These are phyloP conservation scores for Amylocystis lapponica DNA, from an alignment of 768 basidiomycete genomes.

Conservation along the genomic window DNA sequence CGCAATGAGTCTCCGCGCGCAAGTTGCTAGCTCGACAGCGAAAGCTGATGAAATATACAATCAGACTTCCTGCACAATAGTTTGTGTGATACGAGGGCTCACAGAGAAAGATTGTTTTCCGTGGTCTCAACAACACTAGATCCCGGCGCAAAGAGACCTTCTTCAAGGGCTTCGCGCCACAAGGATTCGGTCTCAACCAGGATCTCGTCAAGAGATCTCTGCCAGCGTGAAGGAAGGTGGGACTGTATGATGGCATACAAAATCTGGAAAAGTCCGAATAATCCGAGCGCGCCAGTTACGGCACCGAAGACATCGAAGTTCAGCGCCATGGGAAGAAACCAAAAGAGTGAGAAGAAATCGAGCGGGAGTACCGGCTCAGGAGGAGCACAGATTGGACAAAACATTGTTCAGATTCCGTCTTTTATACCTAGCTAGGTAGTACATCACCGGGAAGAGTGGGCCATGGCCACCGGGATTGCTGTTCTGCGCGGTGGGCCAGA, in stretches of 20 bases:
- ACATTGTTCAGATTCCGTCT: no score
- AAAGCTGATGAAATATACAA: neutral
- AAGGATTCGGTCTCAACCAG: neutral
- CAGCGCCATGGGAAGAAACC: no score
- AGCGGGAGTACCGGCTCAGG: no score
- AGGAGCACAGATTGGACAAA: no score
- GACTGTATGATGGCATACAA: neutral
- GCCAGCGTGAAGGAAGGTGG: neutral
- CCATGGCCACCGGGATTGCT: no score
- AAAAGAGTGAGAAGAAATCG: no score
- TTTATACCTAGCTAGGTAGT: no score
- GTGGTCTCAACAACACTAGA: neutral
- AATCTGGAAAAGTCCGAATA: neutral
- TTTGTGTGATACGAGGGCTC: no score
- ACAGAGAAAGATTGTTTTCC: neutral
- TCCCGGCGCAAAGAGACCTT: neutral
- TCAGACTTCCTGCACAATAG: no score
- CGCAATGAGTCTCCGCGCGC: neutral
- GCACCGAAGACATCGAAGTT: conserved; percentile 5
- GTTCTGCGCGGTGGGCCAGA: no score
- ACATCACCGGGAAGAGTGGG: no score
- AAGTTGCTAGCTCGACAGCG: neutral
- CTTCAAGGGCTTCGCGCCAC: neutral
- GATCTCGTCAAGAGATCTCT: neutral
- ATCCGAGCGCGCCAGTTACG: conserved; percentile 3